phyloP scores from a whole-genome alignment of 768 basidiomycete species.

The Termitomyces sp. region DNA sequence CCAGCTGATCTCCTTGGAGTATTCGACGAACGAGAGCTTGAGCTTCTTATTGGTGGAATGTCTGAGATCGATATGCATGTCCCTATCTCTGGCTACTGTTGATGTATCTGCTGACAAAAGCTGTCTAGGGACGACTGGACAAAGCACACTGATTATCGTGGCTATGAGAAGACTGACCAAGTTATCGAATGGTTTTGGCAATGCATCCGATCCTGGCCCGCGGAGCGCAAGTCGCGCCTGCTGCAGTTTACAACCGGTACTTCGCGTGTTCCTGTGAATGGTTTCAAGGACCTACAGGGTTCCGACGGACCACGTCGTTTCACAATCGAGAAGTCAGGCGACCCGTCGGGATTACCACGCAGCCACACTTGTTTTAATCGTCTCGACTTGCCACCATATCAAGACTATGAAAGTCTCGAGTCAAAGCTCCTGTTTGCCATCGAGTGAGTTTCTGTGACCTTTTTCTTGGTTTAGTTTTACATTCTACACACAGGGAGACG shows the following conservation, averaged over 20 bases:
- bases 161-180: slow-evolving; percentile 80
- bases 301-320: slow-evolving; percentile 90
- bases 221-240: slow-evolving; percentile 81
- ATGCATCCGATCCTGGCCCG: slow-evolving; percentile 84
- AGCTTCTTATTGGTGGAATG: slow-evolving; percentile 89
- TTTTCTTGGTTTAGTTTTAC: not conserved
- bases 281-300: slow-evolving; percentile 92
- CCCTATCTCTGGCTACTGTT: not conserved
- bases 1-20: slow-evolving; percentile 81
- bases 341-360: slow-evolving; percentile 81
- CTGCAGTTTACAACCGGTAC: slow-evolving; percentile 88
- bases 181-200: slow-evolving; percentile 98
- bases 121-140: slow-evolving; percentile 77
- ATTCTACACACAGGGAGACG: slow-evolving; percentile 51
- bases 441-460: slow-evolving; percentile 45
- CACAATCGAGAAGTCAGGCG: slow-evolving; percentile 93
- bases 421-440: slow-evolving; percentile 81
- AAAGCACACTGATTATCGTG: slow-evolving; percentile 90
- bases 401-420: slow-evolving; percentile 83
- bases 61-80: slow-evolving; percentile 83
- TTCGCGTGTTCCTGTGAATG: slow-evolving; percentile 84
- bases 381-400: slow-evolving; percentile 84
- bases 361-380: slow-evolving; percentile 95
- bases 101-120: not conserved
- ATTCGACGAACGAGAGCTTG: slow-evolving; percentile 88